Conservation (phyloP, 2,329 filamentous ascomycete genomes). For the Scolecobasidium constrictum region DNA sequence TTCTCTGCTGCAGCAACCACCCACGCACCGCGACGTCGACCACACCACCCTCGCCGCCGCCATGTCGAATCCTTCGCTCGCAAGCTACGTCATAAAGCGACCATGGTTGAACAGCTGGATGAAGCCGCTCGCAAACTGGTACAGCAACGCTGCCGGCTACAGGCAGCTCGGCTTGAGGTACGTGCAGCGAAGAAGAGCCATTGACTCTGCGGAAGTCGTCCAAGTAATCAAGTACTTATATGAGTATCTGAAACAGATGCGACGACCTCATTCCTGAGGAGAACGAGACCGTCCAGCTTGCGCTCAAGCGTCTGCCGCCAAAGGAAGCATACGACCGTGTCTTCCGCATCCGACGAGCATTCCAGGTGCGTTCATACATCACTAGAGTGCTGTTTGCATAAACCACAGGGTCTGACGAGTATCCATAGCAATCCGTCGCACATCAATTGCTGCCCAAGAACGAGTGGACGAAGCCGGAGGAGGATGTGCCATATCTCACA, state of each 20-base stretch:
- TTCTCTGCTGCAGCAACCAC: too few relatives aligned
- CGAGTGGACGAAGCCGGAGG: conserved; percentile 57
- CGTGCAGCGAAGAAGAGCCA: neutral
- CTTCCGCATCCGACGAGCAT: conserved; percentile 90
- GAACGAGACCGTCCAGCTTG: conserved; percentile 72
- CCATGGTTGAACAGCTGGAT: conserved; percentile 76
- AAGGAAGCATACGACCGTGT: conserved; percentile 94
- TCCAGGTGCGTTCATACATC: conserved; percentile 69
- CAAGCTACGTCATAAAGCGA: conserved; percentile 68
- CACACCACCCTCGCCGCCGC: conserved; percentile 6
- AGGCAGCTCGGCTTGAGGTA: conserved; percentile 87
- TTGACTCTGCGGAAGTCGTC: neutral
- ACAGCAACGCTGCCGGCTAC: conserved; percentile 81
- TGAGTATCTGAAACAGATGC: conserved; percentile 47
- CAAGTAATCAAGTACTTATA: neutral
- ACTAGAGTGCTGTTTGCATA: too few relatives aligned
- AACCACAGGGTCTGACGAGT: too few relatives aligned
- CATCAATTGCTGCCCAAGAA: conserved; percentile 53
- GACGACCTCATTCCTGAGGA: conserved; percentile 96
- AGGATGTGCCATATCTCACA: conserved; percentile 57
- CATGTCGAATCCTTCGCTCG: conserved; percentile 29
- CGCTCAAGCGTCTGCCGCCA: conserved; percentile 78
- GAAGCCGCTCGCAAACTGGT: conserved; percentile 78
- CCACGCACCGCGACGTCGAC: too few relatives aligned
- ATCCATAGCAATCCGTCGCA: conserved; percentile 49